These are phyloP conservation scores for Casuarina cunninghamiana DNA, from an alignment of 306 rosid species.

Conservation along the genomic window DNA sequence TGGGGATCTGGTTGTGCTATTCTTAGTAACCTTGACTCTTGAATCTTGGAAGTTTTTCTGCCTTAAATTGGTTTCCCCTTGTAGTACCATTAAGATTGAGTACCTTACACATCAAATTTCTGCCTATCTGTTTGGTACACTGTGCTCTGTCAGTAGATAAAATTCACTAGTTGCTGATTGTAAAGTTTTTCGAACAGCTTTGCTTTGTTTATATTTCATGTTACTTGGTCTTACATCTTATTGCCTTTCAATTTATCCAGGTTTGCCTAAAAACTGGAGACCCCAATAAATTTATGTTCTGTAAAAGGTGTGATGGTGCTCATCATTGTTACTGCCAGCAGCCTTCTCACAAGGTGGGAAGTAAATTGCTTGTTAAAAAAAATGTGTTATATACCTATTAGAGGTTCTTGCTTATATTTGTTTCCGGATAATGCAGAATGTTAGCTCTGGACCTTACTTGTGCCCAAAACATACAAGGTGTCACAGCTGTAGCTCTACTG, in stretches of 20 bases:
- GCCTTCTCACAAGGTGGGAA: constrained; percentile 91
- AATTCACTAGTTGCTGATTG: background rate
- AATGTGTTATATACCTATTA: constrained; percentile 14
- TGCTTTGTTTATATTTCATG: constrained; percentile 10
- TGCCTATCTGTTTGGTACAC: background rate
- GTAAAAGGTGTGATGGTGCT: constrained; percentile 98
- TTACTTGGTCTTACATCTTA: constrained; percentile 15
- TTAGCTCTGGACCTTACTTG: constrained; percentile 86
- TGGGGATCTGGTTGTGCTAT: background rate
- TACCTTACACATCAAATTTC: background rate
- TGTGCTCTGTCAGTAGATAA: background rate
- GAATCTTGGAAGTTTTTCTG: background rate
- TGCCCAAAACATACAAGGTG: constrained; percentile 92
- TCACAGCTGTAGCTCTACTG: constrained; percentile 94
- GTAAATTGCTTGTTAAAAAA: constrained; percentile 14
- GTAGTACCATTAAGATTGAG: background rate
- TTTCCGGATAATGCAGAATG: constrained; percentile 69
- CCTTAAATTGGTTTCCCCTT: background rate
- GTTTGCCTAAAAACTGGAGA: constrained; percentile 96
- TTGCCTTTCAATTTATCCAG: constrained; percentile 41
- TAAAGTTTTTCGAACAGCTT: constrained; percentile 2
- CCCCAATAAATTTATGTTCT: constrained; percentile 96
- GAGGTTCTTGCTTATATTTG: constrained; percentile 28
- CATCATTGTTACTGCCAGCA: constrained; percentile 96
- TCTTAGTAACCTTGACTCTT: background rate